Evolutionary conservation across 2,329 filamentous ascomycete species (phyloP).

Genomic region (Neofusicoccum sp.): DNA sequence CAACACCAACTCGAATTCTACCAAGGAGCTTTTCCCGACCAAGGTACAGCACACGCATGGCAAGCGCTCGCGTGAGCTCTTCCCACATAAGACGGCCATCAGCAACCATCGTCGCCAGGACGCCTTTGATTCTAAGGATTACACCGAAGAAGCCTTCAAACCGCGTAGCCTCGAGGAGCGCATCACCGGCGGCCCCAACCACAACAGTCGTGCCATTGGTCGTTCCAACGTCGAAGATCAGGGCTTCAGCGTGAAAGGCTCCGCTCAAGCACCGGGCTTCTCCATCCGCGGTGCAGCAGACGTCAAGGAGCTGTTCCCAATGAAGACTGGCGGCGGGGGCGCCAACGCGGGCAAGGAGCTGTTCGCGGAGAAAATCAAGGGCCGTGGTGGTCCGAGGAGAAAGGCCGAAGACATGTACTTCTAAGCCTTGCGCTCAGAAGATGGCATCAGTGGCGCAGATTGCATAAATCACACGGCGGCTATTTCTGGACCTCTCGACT

Average conservation of each 20-base stretch:
- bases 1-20: conserved; percentile 3
- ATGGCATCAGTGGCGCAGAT: background rate
- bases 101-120: conserved; percentile 49
- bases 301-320: conserved; percentile 22
- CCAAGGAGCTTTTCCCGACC: conserved; percentile 24
- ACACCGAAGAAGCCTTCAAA: conserved; percentile 26
- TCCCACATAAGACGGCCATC: conserved; percentile 40
- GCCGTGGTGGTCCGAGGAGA: conserved; percentile 31
- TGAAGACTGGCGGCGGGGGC: conserved; percentile 20
- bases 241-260: conserved; percentile 24
- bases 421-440: background rate
- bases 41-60: conserved; percentile 25
- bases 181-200: conserved; percentile 18
- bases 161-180: conserved; percentile 20
- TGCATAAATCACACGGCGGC: too few species aligned
- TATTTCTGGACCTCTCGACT: too few species aligned
- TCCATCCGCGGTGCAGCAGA: conserved; percentile 30
- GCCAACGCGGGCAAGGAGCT: conserved; percentile 34
- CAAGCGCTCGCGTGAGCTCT: conserved; percentile 34
- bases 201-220: background rate
- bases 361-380: conserved; percentile 35
- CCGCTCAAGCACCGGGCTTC: conserved; percentile 27
- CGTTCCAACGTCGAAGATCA: background rate
- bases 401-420: conserved; percentile 33
- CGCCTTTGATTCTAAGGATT: conserved; percentile 39